Evolutionary conservation across 192 early-diverging fungal species (phyloP), one percentile per base, ranked within the genome.

Genomic region (Entophlyctis luteolus): DNA sequence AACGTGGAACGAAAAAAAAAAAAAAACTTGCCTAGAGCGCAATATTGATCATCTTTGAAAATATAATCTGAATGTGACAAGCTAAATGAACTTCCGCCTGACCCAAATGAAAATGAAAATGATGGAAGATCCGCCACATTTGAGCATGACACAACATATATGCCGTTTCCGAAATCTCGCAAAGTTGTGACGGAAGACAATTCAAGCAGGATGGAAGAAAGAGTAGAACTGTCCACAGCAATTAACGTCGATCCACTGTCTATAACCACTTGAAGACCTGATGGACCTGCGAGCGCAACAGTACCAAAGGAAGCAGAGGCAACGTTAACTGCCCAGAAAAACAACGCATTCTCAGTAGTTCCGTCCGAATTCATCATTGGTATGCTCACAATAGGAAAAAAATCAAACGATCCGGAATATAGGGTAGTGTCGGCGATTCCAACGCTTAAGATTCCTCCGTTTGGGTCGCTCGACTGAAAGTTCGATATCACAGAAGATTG

Each of bases 211-310:
- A 63, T 18, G 3, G 32, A 25, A 29, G 48, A 20, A 33, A 33
- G 33, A n/a, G 33, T 50, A 6, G 45, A 22, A 14, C n/a, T 16
- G 3, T 65, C 62, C 6, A 65, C 29, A 18, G 35, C 45, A n/a
- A 66, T 66, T 8, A 66, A 12, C 1, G 49, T 47, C 22, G 49
- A 38, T n/a, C 63, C 63, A 22, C 33, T 38, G 42, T 66, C 63
- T 28, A 66, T 38, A 35, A 66, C 27, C 22, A 36, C 25, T 12
- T 10, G 47, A 8, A 37, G 23, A 28, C 36, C 50, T 25, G 32
- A 20, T 4, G 63, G 63, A 10, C 37, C 31, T 22, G 48, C 8
- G 16, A 65, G 6, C 5, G 25, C n/a, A 53, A 25, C 14, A n/a
- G 52, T 23, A n/a, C 29, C 47, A 14, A 50, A 28, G 12, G 33